Evolutionary conservation across 2,329 filamentous ascomycete species (phyloP).

Genomic region (Talaromyces piceae): DNA sequence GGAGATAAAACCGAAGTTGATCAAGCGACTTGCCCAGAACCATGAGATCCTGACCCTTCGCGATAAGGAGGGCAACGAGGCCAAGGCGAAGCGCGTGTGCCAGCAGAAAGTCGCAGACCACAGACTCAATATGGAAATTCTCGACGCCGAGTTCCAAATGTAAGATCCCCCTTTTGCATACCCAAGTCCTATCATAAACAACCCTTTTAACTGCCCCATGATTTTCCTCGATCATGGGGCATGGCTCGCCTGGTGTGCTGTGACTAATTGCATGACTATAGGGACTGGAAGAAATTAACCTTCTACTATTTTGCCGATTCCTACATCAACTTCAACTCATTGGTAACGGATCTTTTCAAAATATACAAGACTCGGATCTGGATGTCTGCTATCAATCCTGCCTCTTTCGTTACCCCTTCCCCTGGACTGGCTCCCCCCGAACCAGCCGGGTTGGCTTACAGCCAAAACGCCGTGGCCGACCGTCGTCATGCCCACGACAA

Average conservation of each 20-base stretch:
- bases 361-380: slow-evolving; percentile 99
- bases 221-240: too few relatives aligned
- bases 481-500: slow-evolving; percentile 36
- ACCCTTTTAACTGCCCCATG: background rate
- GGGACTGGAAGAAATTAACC: slow-evolving; percentile 97
- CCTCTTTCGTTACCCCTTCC: slow-evolving; percentile 78
- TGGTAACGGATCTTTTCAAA: slow-evolving; percentile 96
- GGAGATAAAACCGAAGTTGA: slow-evolving; percentile 90
- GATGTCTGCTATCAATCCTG: slow-evolving; percentile 99
- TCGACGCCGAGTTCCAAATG: slow-evolving; percentile 98
- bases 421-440: slow-evolving; percentile 64
- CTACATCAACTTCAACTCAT: slow-evolving; percentile 98
- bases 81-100: slow-evolving; percentile 92
- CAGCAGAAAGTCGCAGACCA: slow-evolving; percentile 96
- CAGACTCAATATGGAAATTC: slow-evolving; percentile 93
- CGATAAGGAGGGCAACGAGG: slow-evolving; percentile 95
- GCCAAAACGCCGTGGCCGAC: slow-evolving; percentile 30
- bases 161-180: slow-evolving; percentile 44
- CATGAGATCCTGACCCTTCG: slow-evolving; percentile 84
- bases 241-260: too few relatives aligned
- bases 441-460: slow-evolving; percentile 57
- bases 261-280: slow-evolving; percentile 35
- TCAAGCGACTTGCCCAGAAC: slow-evolving; percentile 85
- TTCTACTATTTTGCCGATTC: slow-evolving; percentile 98
- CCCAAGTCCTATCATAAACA: background rate